Base-by-base conservation (phyloP, 176 grass and related monocot species). In the Guadua angustifolia region DNA sequence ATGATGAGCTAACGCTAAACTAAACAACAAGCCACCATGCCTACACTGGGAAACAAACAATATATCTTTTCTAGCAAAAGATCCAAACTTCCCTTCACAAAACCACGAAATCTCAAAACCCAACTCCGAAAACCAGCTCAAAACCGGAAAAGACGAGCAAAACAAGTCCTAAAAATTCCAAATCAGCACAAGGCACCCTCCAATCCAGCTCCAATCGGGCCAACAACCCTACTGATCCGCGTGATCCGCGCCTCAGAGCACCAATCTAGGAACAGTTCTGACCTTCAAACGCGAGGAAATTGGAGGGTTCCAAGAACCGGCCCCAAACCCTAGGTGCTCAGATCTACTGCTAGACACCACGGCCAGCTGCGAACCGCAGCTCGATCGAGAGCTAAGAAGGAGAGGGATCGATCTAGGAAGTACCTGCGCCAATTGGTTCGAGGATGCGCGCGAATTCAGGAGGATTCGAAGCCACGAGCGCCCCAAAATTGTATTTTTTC, bases 311-410 rank as follows among this genome's bases (percentile, higher is more conserved):
- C 79, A 68, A 67, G 79, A 67, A 39, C 24, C 17, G 66, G 61
- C 66, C 49, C 57, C 80, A 73, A 91, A 88, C 62, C 89, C 85
- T 91, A 81, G 78, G 82, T 51, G 24, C 50, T 65, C 74, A 79
- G 82, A 91, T 85, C 86, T 70, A 15, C 18, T 29, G 26, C 66
- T 2, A 61, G 40, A 66, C 42, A 50, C 24, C 86, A 42, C 39
- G 61, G 64, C 35, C 6, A 46, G 75, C 52, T 15, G 59, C 51
- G 51, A 88, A 80, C 46, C 29, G 79, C 7, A 70, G 32, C 71
- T 73, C 61, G 53, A 88, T 87, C 42, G 71, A 71, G 75, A 85
- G 84, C 44, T 81, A 85, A 82, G 61, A 26, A 65, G 44, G 62
- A 78, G 83, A 40, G 67, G 51, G 81, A 85, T 81, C 66, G 86